Base-by-base conservation (phyloP, 225 moss, liverwort and hornwort genomes). In the Marchantia polymorpha region DNA sequence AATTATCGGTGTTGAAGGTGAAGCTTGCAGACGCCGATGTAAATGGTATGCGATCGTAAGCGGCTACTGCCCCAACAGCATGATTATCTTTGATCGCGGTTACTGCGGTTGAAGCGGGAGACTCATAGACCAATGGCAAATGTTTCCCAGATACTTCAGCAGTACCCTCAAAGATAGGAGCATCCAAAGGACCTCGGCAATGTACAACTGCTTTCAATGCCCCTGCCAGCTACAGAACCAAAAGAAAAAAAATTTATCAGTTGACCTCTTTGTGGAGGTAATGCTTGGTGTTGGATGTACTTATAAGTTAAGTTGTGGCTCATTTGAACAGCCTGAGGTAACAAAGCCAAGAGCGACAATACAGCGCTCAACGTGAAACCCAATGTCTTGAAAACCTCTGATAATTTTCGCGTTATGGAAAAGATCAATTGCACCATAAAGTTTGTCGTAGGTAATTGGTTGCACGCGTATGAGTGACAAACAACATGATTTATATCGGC, bases 131-230 rank as follows among this genome's bases (percentile, higher is more conserved):
- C 85, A 91, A 78, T 47, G 81, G 81, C 87, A 90, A 88, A 60
- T 95, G 87, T 80, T 87, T 95, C 71, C 92, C 91, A 66, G 93
- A 83, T 64, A 92, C 86, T 83, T 99, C 99, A 69, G 95, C 91
- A 70, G 89, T 93, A 74, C 99, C 99, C 87, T 99, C 99, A 80
- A 99, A 99, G 64, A 99, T 92, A 53, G 99, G 99, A 69, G 91
- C 88, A 83, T 99, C 95, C 77, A 99, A 86, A 71, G 99, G 91
- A 52, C 99, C 99, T 72, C 99, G 89, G 85, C 95, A 99, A 71
- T 99, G 94, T 23, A 99, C 93, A 69, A 95, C 95, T 71, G 91
- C 99, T 83, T 99, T 99, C 81, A 99, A 76, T 61, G 93, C 90
- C 72, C 95, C 99, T 89, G 99, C 95, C 75, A 99, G 81, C 99